A percentile compares a stretch with the other conserved stretches of the same genome.
These are phyloP conservation scores for Camellia japonica DNA, from an alignment of 148 eudicot species.

Conservation along the genomic window DNA sequence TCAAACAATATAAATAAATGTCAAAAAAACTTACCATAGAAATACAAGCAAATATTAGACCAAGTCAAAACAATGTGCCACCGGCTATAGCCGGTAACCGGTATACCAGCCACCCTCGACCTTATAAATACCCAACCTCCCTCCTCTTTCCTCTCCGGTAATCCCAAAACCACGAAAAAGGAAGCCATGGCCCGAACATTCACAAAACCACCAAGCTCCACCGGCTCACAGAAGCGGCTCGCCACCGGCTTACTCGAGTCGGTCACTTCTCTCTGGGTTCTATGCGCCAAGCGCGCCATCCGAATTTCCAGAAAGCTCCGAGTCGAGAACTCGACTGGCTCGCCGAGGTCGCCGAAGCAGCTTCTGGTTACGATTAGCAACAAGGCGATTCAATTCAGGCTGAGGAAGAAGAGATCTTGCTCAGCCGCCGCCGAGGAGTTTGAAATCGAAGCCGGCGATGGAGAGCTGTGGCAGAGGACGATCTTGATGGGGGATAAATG, in stretches of 20 bases:
- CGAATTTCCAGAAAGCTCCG: slow-evolving; percentile 36
- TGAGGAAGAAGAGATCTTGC: slow-evolving; percentile 2
- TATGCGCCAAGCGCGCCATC: slow-evolving; percentile 39
- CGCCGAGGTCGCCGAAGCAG: slow-evolving; percentile 24
- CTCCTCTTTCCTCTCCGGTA: neutral
- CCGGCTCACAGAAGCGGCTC: slow-evolving; percentile 25
- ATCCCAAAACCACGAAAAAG: neutral
- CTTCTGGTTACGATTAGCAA: slow-evolving; percentile 22
- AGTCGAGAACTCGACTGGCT: neutral
- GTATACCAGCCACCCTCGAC: neutral
- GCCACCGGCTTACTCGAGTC: slow-evolving; percentile 37
- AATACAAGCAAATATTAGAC: neutral
- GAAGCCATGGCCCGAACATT: slow-evolving; percentile 5
- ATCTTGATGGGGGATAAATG: slow-evolving; percentile 75
- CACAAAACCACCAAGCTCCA: neutral
- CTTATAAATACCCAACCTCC: slow-evolving; percentile 11
- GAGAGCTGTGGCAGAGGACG: slow-evolving; percentile 51
- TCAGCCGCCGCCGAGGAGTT: neutral
- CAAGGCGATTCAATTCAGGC: slow-evolving; percentile 27
- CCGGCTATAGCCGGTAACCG: slow-evolving; percentile 23
- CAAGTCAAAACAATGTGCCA: slow-evolving; percentile 3
- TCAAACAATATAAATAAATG: neutral
- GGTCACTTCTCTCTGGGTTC: slow-evolving; percentile 24
- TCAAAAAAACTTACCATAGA: neutral
- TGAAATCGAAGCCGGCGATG: slow-evolving; percentile 12